Evolutionary conservation across 768 basidiomycete genomes (phyloP).

Genomic region (Tricholomella constricta): DNA sequence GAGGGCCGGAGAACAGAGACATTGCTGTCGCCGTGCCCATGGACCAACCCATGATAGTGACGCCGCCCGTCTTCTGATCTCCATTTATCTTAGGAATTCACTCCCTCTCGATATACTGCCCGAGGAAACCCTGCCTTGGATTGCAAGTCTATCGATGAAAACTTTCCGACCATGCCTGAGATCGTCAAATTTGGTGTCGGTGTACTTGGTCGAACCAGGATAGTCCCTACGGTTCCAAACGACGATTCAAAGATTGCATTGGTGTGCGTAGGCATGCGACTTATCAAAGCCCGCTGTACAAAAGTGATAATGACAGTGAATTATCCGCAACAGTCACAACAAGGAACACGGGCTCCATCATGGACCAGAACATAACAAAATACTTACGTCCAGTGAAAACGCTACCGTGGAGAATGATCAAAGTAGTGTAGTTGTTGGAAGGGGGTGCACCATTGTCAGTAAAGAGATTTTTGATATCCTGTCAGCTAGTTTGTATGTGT

Average conservation of each 20-base stretch:
- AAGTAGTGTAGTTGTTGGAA: conserved; percentile 35
- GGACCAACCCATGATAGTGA: conserved; percentile 43
- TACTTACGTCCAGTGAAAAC: conserved; percentile 34
- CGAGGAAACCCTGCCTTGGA: conserved; percentile 30
- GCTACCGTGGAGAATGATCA: conserved; percentile 36
- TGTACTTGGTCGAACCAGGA: conserved; percentile 33
- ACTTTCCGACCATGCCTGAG: conserved; percentile 23
- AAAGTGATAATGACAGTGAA: no score
- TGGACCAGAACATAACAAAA: not conserved
- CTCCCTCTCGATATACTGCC: conserved; percentile 27
- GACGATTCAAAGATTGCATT: conserved; percentile 29
- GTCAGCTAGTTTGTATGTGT: conserved; percentile 21
- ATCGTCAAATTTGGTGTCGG: conserved; percentile 33
- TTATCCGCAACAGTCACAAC: no score
- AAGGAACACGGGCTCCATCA: no score
- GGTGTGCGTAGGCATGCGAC: conserved; percentile 22
- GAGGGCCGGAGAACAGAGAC: conserved; percentile 29
- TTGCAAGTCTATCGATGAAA: conserved; percentile 29
- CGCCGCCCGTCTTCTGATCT: conserved; percentile 33
- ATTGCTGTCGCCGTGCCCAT: conserved; percentile 32
- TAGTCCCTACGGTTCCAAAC: conserved; percentile 36
- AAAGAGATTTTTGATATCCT: conserved; percentile 31
- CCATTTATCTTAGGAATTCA: conserved; percentile 25
- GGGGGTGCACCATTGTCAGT: conserved; percentile 36
- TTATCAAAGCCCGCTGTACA: conserved; percentile 9